phyloP scores from a whole-genome alignment of 2,329 filamentous ascomycete genomes.

The Lachnellula subtilissima region DNA sequence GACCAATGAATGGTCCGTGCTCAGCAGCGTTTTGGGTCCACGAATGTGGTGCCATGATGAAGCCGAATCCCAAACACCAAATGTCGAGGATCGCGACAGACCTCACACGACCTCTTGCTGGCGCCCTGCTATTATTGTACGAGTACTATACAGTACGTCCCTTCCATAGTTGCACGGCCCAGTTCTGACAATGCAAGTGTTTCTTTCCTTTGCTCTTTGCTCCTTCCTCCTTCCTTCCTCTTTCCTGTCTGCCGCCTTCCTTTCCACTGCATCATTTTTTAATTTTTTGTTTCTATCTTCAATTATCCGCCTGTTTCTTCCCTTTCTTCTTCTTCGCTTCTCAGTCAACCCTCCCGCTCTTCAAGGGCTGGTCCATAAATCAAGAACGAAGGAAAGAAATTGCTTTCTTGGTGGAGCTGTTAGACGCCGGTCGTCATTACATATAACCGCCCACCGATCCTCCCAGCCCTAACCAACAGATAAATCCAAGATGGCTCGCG shows the following conservation, averaged over 20 bases:
- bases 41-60: slow-evolving; percentile 15
- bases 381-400: background rate
- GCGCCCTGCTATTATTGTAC: background rate
- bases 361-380: background rate
- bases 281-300: slow-evolving; percentile 13
- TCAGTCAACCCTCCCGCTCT: slow-evolving; percentile 6
- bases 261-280: slow-evolving; percentile 10
- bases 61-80: slow-evolving; percentile 22
- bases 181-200: slow-evolving; percentile 18
- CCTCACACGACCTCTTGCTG: slow-evolving; percentile 5
- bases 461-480: background rate
- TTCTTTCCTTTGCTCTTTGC: slow-evolving; percentile 13
- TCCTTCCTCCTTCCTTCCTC: slow-evolving; percentile 9
- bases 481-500: slow-evolving; percentile 36
- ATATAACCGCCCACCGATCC: background rate
- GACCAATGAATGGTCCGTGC: slow-evolving; percentile 5
- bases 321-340: slow-evolving; percentile 9
- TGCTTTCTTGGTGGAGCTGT: background rate
- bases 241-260: slow-evolving; percentile 6
- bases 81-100: slow-evolving; percentile 17
- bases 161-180: slow-evolving; percentile 1
- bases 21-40: background rate
- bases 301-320: slow-evolving; percentile 7
- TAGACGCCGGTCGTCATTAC: slow-evolving; percentile 31
- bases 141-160: background rate